Base-by-base conservation (phyloP, 1,139 yeast genomes). In the Candida sojae region DNA sequence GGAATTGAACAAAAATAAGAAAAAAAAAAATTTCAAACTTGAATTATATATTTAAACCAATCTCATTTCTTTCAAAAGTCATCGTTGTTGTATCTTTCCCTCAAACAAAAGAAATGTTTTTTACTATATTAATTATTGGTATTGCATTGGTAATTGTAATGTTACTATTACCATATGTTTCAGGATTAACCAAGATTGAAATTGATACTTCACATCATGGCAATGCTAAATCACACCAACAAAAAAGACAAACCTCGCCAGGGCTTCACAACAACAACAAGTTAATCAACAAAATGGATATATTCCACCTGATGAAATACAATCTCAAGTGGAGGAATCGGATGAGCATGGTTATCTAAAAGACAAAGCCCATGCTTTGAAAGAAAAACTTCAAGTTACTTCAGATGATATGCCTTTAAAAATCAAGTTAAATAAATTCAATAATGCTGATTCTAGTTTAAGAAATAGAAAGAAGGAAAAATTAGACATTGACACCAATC, bases 291-390 rank as follows among this genome's bases (percentile, higher is more conserved):
- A 42, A 11, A 52, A 49, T 36, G 77, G 73, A 1, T 75, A 75
- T 54, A 54, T 71, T 35, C 78, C 79, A 4, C 79, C 79, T 31
- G 79, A 74, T 55, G 75, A 70, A 48, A 59, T 58, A 12, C 48
- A 52, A 10, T 47, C 45, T 48, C 51, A 42, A 6, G 39, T 36
- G 0, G 41, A 49, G 28, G 47, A 55, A 23, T 53, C 57, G 5
- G 45, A 54, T 7, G 50, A 52, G 3, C 45, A 48, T n/a, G 41
- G 44, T 12, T 46, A 61, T 6, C 44, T 56, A n/a, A 56, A 52
- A 36, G 62, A 65, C 4, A 57, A 56, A n/a, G 61, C 69, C 8
- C 53, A 65, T n/a, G 71, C 63, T 12, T 50, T 70, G 37, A 65
- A 66, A 40, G 68, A 72, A 10, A 66, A 60, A 41, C 57, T 70